phyloP scores from a whole-genome alignment of 2,329 filamentous ascomycete species.

The Gnomoniopsis sp. region DNA sequence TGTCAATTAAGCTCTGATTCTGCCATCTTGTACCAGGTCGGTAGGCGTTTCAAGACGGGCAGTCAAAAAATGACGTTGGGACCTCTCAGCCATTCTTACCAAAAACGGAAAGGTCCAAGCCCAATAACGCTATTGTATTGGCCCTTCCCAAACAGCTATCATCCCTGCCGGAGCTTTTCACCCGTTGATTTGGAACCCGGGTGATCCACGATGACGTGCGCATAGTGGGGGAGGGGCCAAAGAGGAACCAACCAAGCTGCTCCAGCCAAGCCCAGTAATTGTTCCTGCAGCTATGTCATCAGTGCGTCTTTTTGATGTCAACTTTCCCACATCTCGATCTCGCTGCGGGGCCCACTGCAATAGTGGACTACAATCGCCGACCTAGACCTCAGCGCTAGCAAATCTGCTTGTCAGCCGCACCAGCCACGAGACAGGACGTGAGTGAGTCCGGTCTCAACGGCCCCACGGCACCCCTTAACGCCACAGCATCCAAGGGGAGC shows the following conservation, averaged over 20 bases:
- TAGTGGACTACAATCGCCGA: no score
- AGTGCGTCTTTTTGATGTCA: neutral
- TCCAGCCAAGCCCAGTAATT: neutral
- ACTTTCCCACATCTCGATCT: neutral
- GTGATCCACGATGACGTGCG: neutral
- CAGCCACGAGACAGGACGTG: no score
- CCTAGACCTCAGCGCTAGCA: no score
- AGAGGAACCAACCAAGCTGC: no score
- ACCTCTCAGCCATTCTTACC: neutral
- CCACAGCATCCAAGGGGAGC: no score
- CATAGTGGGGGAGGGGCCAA: neutral
- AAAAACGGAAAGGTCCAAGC: neutral
- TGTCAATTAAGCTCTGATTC: neutral
- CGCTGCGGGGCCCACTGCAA: no score
- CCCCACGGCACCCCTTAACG: no score
- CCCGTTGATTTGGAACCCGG: neutral
- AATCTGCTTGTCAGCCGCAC: no score
- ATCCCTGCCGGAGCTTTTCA: constrained; percentile 1
- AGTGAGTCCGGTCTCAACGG: no score
- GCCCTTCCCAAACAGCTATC: neutral
- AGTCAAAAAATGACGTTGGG: neutral
- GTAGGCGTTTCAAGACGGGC: neutral
- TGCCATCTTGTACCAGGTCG: neutral
- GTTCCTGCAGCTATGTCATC: neutral
- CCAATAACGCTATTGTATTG: neutral